A percentile compares a stretch with the other conserved stretches of the same genome.
Evolutionary conservation across 306 rosid genomes (phyloP).

Genomic region (Gastrolobium villosum): DNA sequence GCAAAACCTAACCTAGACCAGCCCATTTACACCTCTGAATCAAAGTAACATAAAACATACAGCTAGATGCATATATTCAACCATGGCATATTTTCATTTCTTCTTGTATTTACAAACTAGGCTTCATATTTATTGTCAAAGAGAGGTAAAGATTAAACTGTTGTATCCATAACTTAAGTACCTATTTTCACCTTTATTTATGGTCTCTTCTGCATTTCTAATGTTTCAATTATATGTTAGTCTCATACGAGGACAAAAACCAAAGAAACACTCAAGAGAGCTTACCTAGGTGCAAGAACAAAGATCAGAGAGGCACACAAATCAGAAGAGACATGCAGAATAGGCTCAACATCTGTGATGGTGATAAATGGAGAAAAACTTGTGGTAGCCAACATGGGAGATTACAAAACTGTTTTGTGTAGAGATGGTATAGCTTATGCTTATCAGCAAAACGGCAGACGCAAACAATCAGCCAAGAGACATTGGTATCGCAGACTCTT

Average conservation of each 20-base stretch:
- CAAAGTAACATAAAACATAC: no score
- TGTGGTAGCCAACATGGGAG: conserved; percentile 78
- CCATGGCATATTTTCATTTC: not conserved
- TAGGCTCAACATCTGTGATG: conserved; percentile 75
- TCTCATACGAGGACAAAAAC: conserved; percentile 60
- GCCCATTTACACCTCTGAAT: no score
- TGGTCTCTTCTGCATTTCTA: not conserved
- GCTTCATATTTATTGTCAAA: not conserved
- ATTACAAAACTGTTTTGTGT: conserved; percentile 78
- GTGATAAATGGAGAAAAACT: conserved; percentile 79
- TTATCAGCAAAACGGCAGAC: conserved; percentile 54
- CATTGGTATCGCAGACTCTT: conserved; percentile 69
- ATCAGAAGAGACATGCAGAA: conserved; percentile 48
- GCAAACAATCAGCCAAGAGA: conserved; percentile 44
- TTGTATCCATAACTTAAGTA: not conserved
- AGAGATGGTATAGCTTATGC: conserved; percentile 85
- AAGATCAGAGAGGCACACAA: conserved; percentile 55
- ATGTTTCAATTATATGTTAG: conserved; percentile 44
- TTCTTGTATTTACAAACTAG: not conserved
- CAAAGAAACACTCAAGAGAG: conserved; percentile 75
- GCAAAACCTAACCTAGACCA: no score
- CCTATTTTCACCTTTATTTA: not conserved
- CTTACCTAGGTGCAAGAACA: conserved; percentile 63
- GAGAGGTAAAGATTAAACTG: not conserved
- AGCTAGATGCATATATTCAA: not conserved